Conservation (phyloP, 306 rosid species). For the Ziziphus jujuba region DNA sequence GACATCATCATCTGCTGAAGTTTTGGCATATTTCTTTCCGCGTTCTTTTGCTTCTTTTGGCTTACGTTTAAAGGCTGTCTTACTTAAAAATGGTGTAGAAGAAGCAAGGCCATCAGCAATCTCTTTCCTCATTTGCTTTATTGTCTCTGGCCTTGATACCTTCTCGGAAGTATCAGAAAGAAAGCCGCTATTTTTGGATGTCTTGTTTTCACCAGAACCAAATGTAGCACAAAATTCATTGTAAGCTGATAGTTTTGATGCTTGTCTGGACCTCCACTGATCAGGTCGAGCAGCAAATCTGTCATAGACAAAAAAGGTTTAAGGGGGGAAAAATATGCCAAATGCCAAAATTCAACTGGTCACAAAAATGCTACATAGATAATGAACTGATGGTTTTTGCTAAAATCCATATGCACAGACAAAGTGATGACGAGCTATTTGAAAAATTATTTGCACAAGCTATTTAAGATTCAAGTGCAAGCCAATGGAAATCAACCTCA, state of each 20-base stretch:
- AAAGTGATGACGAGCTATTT: neutral
- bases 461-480: neutral
- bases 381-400: neutral
- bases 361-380: slow-evolving; percentile 16
- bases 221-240: slow-evolving; percentile 65
- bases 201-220: slow-evolving; percentile 56
- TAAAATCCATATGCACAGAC: neutral
- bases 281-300: slow-evolving; percentile 79
- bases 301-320: slow-evolving; percentile 29
- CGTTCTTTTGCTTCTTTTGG: slow-evolving; percentile 35
- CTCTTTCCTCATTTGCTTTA: slow-evolving; percentile 65
- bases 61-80: slow-evolving; percentile 44
- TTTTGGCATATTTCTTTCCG: slow-evolving; percentile 33
- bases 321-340: neutral
- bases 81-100: slow-evolving; percentile 64
- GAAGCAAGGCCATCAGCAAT: slow-evolving; percentile 53
- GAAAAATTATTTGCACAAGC: neutral
- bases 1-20: slow-evolving; percentile 33
- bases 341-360: slow-evolving; percentile 16
- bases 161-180: slow-evolving; percentile 46
- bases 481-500: neutral
- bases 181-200: slow-evolving; percentile 40
- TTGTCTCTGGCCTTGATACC: slow-evolving; percentile 38
- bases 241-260: slow-evolving; percentile 71
- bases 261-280: slow-evolving; percentile 86